Conservation (phyloP, 441 rosid genomes). For the Kokia cookei region DNA sequence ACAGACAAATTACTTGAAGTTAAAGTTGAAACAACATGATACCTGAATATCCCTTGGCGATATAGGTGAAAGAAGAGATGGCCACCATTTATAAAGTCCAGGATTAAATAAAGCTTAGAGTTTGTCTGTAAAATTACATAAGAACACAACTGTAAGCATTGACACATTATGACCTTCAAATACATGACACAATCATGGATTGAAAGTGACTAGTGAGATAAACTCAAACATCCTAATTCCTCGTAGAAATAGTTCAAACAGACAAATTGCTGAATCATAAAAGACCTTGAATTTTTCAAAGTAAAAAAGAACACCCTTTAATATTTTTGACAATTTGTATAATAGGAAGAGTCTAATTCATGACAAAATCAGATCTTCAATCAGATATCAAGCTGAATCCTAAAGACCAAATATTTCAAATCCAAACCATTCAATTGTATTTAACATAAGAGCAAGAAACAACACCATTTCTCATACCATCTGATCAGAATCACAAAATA, state of each 20-base stretch:
- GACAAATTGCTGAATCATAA: neutral
- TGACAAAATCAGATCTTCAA: neutral
- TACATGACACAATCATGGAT: neutral
- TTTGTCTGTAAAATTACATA: constrained; percentile 42
- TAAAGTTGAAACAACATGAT: constrained; percentile 13
- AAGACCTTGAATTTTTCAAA: neutral
- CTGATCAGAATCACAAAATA: neutral
- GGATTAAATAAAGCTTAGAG: constrained; percentile 65
- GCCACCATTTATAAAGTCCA: constrained; percentile 75
- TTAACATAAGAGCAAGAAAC: neutral
- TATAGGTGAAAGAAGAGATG: constrained; percentile 82
- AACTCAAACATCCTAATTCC: neutral
- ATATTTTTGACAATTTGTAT: neutral
- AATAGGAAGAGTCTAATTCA: neutral
- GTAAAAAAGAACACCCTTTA: neutral
- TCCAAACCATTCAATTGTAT: neutral
- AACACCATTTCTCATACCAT: neutral
- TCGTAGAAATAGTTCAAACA: neutral
- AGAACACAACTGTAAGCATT: neutral
- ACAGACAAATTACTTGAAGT: neutral
- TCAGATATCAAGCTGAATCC: neutral
- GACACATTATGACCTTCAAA: neutral
- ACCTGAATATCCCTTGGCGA: constrained; percentile 73
- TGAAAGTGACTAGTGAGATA: neutral
- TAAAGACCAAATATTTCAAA: neutral